Evolutionary conservation across 73 alveolate genomes (phyloP).

Genomic region (Urostyla sp.): DNA sequence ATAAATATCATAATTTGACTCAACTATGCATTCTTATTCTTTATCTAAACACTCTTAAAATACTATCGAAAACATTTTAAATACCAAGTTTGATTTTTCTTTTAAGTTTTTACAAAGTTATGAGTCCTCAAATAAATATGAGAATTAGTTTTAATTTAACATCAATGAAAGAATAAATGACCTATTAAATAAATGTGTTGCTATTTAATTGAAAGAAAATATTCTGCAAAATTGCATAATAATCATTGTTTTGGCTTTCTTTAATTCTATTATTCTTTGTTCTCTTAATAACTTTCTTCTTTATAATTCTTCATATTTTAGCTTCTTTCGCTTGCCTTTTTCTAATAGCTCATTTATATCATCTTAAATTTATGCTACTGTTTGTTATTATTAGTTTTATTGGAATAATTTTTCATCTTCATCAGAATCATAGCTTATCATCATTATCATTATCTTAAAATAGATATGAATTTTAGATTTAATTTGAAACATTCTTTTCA

Average conservation of each 20-base stretch:
- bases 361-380: constrained; percentile 33
- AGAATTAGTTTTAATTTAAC: neutral
- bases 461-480: no score
- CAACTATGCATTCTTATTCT: constrained; percentile 2
- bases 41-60: neutral
- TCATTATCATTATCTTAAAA: neutral
- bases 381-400: neutral
- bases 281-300: constrained; percentile 2
- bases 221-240: constrained; percentile 17
- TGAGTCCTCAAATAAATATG: neutral
- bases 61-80: neutral
- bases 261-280: constrained; percentile 13
- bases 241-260: constrained; percentile 30
- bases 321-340: constrained; percentile 30
- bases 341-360: constrained; percentile 11
- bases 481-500: no score
- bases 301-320: constrained; percentile 6
- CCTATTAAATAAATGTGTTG: neutral
- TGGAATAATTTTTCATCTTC: constrained; percentile 50
- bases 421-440: constrained; percentile 26
- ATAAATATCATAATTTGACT: neutral
- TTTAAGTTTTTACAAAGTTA: neutral
- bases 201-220: constrained; percentile 1
- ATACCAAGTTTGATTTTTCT: neutral
- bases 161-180: constrained; percentile 14